These are phyloP conservation scores for Bigelowiella natans DNA, from an alignment of 78 protist species.

Conservation along the genomic window DNA sequence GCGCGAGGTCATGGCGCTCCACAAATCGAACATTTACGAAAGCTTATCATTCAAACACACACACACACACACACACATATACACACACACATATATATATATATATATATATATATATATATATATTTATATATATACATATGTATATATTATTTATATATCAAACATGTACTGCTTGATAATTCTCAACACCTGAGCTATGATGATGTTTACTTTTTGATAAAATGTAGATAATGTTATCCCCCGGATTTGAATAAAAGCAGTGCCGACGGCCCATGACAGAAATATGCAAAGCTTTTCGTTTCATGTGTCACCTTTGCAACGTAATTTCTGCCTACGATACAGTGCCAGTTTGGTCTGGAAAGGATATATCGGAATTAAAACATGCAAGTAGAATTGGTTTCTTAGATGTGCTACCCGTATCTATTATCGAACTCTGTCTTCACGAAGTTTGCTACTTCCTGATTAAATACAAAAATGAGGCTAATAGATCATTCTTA, in stretches of 20 bases:
- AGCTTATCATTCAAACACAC: no score
- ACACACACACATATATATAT: no score
- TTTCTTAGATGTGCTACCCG: background rate
- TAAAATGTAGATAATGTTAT: no score
- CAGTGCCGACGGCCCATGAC: background rate
- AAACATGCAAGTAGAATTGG: background rate
- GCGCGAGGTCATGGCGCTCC: no score
- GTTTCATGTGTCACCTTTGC: background rate
- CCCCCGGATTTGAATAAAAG: background rate
- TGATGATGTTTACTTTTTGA: no score
- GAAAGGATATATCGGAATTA: background rate
- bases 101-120: background rate
- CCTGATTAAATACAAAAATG: no score
- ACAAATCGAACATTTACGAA: no score
- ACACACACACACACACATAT: no score
- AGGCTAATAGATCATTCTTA: no score
- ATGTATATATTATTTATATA: no score
- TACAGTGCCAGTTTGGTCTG: background rate
- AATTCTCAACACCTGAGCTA: no score
- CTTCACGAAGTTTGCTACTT: background rate
- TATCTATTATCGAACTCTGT: background rate
- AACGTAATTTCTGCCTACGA: background rate
- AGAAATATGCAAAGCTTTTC: background rate
- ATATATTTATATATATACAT: background rate
- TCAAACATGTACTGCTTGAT: no score